Base-by-base conservation (phyloP, 2,329 filamentous ascomycete species). In the Hirsutella rhossiliensis region DNA sequence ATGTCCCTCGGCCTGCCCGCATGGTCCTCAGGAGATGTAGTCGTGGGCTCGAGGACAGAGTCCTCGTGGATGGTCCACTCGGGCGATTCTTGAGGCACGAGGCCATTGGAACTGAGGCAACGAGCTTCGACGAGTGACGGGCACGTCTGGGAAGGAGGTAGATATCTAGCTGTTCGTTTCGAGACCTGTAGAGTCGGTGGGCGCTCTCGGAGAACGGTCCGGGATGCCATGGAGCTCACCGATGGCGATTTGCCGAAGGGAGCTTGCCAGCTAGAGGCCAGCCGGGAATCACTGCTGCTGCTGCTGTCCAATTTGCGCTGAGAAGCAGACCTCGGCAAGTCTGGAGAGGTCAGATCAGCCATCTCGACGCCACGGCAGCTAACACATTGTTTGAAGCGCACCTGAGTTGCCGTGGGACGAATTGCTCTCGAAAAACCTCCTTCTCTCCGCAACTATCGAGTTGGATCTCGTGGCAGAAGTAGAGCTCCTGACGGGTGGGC, bases 401-500 rank as follows among this genome's bases (percentile, higher is more conserved):
- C 44, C 19, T 11, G 20, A 18, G 11, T 15, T 30, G 18, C 12
- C 12, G 29, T 23, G 2, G 2, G 29, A 11, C 5, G 29, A 12
- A 17, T 30, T n/a, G 32, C 27, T 38, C 38, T 57, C 55, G 38
- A 57, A 56, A 11, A 56, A 31, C 19, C 40, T 53, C 37, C 49
- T 47, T 38, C 48, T 50, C 40, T 56, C 54, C 13, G 53, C 53
- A n/a, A 57, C 54, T 12, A 50, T 41, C 9, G 51, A 56, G 4
- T 32, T 38, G 2, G 31, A 40, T 18, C 32, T 37, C 13, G n/a
- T 11, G 3, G 18, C 23, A 8, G 40, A 18, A 4, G 11, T 9
- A 9, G 23, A 27, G 17, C 34, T 37, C 17, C 3, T 17, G 7
- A 17, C 34, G 2, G 34, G 11, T 17, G 3, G 2, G 31, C 5